These are phyloP conservation scores for Ilyonectria sp. DNA, from an alignment of 2,329 filamentous ascomycete genomes.

Conservation along the genomic window DNA sequence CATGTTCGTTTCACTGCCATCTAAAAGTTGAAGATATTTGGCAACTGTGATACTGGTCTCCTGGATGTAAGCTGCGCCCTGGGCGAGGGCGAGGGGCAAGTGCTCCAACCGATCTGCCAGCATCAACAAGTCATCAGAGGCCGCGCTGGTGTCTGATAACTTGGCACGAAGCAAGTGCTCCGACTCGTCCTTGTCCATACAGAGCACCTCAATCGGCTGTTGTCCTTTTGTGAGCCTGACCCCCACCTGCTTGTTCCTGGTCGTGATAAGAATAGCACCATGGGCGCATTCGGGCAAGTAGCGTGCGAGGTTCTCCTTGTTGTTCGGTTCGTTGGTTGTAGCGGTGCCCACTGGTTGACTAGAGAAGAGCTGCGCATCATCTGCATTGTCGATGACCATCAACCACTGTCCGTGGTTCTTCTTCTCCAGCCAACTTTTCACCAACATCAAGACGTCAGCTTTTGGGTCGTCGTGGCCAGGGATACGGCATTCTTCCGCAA, in stretches of 20 bases:
- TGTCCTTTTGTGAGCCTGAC: slow-evolving; percentile 39
- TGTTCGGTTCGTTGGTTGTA: not conserved
- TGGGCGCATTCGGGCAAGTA: slow-evolving; percentile 49
- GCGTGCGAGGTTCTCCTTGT: slow-evolving; percentile 7
- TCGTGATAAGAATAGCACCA: slow-evolving; percentile 52
- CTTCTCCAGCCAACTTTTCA: slow-evolving; percentile 50
- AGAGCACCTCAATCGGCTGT: slow-evolving; percentile 41
- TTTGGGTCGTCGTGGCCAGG: slow-evolving; percentile 43
- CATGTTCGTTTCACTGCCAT: slow-evolving; percentile 41
- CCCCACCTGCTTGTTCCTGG: slow-evolving; percentile 49
- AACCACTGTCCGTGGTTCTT: slow-evolving; percentile 14
- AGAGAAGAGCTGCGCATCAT: slow-evolving; percentile 19
- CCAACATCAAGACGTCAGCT: slow-evolving; percentile 47
- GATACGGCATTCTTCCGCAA: slow-evolving; percentile 51
- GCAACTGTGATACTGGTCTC: slow-evolving; percentile 45
- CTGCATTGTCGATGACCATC: slow-evolving; percentile 29
- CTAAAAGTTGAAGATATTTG: slow-evolving; percentile 49
- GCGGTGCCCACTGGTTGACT: slow-evolving; percentile 18
- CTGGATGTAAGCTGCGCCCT: slow-evolving; percentile 54
- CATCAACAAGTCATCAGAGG: not conserved
- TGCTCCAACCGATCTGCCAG: slow-evolving; percentile 49
- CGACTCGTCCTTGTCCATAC: slow-evolving; percentile 48
- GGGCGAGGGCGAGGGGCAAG: slow-evolving; percentile 53
- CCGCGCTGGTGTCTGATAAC: slow-evolving; percentile 29
- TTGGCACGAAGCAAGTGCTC: slow-evolving; percentile 43